Percentiles rank a stretch among this genome's conserved stretches.
These are phyloP conservation scores for Pythium phragmiticola DNA, from an alignment of 352 stramenopile genomes.

Conservation along the genomic window DNA sequence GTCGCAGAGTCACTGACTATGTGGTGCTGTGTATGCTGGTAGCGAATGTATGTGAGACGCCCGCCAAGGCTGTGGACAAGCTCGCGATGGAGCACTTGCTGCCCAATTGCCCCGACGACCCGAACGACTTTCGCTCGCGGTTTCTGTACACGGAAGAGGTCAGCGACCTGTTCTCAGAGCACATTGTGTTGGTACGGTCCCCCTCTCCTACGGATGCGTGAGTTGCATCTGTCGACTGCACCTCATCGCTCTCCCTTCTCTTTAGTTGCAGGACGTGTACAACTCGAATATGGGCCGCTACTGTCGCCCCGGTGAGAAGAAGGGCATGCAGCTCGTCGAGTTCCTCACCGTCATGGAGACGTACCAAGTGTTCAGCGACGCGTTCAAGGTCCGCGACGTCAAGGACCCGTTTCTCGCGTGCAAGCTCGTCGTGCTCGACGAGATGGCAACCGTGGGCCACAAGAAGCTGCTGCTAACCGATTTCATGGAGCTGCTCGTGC, in stretches of 20 bases:
- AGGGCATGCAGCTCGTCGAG: slow-evolving; percentile 72
- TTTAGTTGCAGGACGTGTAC: slow-evolving; percentile 71
- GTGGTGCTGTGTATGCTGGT: neutral
- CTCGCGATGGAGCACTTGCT: slow-evolving; percentile 58
- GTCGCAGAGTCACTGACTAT: neutral
- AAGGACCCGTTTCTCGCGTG: slow-evolving; percentile 72
- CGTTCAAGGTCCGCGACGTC: slow-evolving; percentile 60
- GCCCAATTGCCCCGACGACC: slow-evolving; percentile 46
- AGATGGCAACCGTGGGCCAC: slow-evolving; percentile 67
- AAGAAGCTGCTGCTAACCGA: slow-evolving; percentile 77
- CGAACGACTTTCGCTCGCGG: slow-evolving; percentile 67
- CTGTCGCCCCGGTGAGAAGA: slow-evolving; percentile 73
- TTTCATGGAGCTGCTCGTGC: slow-evolving; percentile 77
- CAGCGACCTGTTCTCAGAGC: slow-evolving; percentile 69
- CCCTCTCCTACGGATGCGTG: neutral
- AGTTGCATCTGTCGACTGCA: neutral
- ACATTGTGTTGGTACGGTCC: slow-evolving; percentile 58
- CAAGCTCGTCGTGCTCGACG: slow-evolving; percentile 72
- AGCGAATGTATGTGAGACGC: slow-evolving; percentile 67
- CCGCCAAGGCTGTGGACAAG: slow-evolving; percentile 69
- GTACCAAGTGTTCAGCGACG: slow-evolving; percentile 67
- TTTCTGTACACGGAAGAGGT: slow-evolving; percentile 80
- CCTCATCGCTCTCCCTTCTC: neutral
- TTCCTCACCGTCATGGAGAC: slow-evolving; percentile 60
- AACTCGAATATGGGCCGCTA: slow-evolving; percentile 71